Base-by-base conservation (phyloP, 495 filamentous ascomycete genomes). In the Staphylotrichum tortipilum region DNA sequence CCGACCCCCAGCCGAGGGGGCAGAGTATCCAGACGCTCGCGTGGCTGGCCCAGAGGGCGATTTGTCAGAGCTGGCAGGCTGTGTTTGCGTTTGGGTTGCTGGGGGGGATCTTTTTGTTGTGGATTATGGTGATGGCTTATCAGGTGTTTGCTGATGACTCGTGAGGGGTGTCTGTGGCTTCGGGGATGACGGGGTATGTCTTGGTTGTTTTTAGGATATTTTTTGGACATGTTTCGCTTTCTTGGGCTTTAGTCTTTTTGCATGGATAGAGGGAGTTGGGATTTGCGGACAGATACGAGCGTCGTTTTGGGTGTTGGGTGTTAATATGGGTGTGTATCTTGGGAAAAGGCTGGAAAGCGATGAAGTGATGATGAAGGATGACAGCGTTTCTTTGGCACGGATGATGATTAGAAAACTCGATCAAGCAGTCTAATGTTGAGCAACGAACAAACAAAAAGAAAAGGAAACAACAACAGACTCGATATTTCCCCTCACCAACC, bases 111-210 rank as follows among this genome's bases (percentile, higher is more conserved):
- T 94, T 95, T 61, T 78, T 94, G 60, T 57, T 96, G 7, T 97
- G 89, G 90, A 91, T 97, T 74, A 89, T 95, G 64, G 70, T 97
- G 39, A 88, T 97, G 82, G 82, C 84, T 15, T 86, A 82, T 68
- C 87, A 95, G 66, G 92, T 98, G 12, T 84, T 87, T 70, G 75
- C 77, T 0, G 58, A 60, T 33, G 60, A 63, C 44, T 34, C 49
- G 23, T 44, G 56, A 54, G 5, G 41, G 1, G n/a, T 14, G 5
- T 45, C 11, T 10, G 12, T 8, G 1, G 14, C 2, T 29, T 23
- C 31, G 17, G 7, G 33, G 5, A 4, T 33, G 3, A 15, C 19
- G 14, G 29, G 8, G 2, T 11, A 10, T 24, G 14, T 26, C 14
- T 15, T 35, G 35, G 14, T 14, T 15, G 28, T 34, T n/a, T 8